These are phyloP conservation scores for Tolypocladium endophyticum DNA, from an alignment of 2,329 filamentous ascomycete genomes.

Conservation along the genomic window DNA sequence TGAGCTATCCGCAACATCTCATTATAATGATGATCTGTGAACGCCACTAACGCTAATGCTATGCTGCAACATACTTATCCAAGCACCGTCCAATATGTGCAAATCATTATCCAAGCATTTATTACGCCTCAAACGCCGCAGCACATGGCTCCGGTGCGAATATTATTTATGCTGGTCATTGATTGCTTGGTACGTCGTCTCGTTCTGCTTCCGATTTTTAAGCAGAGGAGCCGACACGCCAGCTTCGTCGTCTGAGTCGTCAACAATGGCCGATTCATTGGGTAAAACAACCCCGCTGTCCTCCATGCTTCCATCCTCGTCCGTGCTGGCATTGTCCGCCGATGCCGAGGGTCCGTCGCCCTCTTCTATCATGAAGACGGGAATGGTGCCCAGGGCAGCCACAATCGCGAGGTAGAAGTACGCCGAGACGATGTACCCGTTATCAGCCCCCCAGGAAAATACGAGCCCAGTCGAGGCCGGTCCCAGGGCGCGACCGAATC, in stretches of 20 bases:
- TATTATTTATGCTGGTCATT: background rate
- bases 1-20: background rate
- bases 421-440: conserved; percentile 66
- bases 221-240: conserved; percentile 10
- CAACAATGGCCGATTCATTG: conserved; percentile 12
- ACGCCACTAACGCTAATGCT: background rate
- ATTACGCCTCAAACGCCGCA: background rate
- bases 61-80: background rate
- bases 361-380: conserved; percentile 64
- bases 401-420: conserved; percentile 70
- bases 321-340: conserved; percentile 20
- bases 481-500: conserved; percentile 68
- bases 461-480: conserved; percentile 62
- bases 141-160: background rate
- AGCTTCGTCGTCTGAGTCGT: conserved; percentile 9
- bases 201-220: conserved; percentile 2
- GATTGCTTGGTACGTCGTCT: background rate
- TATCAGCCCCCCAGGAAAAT: conserved; percentile 67
- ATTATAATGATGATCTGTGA: background rate
- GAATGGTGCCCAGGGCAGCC: conserved; percentile 54
- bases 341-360: conserved; percentile 51
- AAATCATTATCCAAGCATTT: background rate
- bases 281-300: conserved; percentile 9
- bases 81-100: background rate
- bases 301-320: conserved; percentile 13